phyloP scores from a whole-genome alignment of 805 yeast genomes.

The Saccharomycopsis babjevae region DNA sequence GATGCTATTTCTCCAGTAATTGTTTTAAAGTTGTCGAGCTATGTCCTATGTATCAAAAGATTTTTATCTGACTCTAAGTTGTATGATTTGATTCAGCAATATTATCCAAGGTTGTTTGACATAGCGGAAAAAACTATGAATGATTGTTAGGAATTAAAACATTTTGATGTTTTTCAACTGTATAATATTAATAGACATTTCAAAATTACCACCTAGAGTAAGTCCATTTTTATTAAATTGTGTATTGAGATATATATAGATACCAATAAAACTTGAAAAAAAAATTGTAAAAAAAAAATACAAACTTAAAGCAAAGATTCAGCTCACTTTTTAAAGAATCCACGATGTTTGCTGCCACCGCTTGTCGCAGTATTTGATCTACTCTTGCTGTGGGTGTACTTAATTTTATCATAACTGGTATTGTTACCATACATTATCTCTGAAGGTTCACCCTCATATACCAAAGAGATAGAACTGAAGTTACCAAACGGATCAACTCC shows the following conservation, averaged over 20 bases:
- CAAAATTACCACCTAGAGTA: not conserved
- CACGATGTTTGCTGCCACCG: not conserved
- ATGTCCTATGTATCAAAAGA: constrained; percentile 11
- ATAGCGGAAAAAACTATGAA: not conserved
- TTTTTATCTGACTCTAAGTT: constrained; percentile 9
- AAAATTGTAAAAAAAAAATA: not conserved
- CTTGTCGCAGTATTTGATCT: constrained; percentile 8
- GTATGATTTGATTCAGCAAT: constrained; percentile 3
- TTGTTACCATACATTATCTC: constrained; percentile 38
- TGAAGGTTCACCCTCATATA: constrained; percentile 50
- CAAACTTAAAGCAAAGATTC: not conserved
- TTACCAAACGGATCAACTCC: constrained; percentile 68
- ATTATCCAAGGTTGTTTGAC: constrained; percentile 6
- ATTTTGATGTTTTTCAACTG: not conserved
- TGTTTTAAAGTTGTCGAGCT: constrained; percentile 10
- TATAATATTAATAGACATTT: not conserved
- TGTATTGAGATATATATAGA: not conserved
- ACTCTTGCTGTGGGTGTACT: constrained; percentile 38
- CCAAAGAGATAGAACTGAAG: constrained; percentile 78
- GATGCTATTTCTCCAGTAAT: not conserved
- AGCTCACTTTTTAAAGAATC: not conserved
- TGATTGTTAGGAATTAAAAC: not conserved
- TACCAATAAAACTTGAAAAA: not conserved
- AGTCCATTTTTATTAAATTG: not conserved
- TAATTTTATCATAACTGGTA: constrained; percentile 42